These are phyloP conservation scores for Plasmopara viticola DNA, from an alignment of 352 stramenopile species.

Conservation along the genomic window DNA sequence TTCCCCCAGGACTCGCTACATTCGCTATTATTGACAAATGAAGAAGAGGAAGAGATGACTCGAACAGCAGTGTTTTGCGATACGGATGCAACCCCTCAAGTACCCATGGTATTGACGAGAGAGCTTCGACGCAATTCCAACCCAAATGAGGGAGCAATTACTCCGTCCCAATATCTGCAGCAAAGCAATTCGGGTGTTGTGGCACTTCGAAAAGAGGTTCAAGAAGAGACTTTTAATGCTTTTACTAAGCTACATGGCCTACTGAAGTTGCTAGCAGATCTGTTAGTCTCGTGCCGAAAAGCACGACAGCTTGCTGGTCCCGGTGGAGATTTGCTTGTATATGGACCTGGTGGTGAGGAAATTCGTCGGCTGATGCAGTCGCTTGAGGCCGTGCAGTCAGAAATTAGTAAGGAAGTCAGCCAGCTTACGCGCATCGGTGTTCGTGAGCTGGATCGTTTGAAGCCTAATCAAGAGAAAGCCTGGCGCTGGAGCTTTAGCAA, in stretches of 20 bases:
- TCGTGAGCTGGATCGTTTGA: constrained; percentile 75
- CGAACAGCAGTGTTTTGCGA: constrained; percentile 68
- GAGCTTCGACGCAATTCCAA: constrained; percentile 38
- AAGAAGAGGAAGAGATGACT: constrained; percentile 68
- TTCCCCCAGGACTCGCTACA: constrained; percentile 33
- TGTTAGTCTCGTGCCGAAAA: constrained; percentile 80
- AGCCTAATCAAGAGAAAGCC: constrained; percentile 79
- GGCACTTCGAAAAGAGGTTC: constrained; percentile 50
- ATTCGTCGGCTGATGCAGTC: constrained; percentile 79
- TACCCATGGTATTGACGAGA: constrained; percentile 56
- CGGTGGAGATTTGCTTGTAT: constrained; percentile 77
- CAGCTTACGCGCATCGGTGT: constrained; percentile 78
- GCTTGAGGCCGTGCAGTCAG: constrained; percentile 65
- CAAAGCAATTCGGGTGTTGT: constrained; percentile 76
- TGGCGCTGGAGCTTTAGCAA: constrained; percentile 85
- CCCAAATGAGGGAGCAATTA: constrained; percentile 41
- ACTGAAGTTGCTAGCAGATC: constrained; percentile 73
- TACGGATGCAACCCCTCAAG: constrained; percentile 53
- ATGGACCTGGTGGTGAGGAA: constrained; percentile 76
- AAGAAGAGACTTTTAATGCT: constrained; percentile 51
- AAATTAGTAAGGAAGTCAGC: constrained; percentile 72
- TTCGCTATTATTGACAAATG: constrained; percentile 55
- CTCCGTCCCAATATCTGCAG: constrained; percentile 55
- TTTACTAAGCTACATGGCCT: constrained; percentile 75
- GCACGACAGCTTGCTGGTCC: constrained; percentile 70